A percentile compares a stretch with the other conserved stretches of the same genome.
Evolutionary conservation across 2,329 filamentous ascomycete genomes (phyloP).

Genomic region (Pestalotiopsis sp.): DNA sequence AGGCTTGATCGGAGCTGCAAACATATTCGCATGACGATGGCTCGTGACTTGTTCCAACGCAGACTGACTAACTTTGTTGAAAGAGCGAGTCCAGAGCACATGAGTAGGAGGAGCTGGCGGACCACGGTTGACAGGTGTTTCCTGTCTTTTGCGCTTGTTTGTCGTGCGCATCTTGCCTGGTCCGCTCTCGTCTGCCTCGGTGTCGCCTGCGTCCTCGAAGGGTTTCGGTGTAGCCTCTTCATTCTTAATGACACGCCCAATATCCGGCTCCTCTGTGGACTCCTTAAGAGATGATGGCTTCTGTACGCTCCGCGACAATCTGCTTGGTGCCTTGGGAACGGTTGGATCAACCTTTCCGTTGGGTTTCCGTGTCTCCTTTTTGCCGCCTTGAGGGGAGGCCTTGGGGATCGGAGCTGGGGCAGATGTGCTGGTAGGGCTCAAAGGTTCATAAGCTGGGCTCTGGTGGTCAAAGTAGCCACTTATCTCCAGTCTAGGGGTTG

Average conservation of each 20-base stretch:
- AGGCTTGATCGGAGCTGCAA: conserved; percentile 74
- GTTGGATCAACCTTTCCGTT: conserved; percentile 27
- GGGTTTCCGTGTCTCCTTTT: conserved; percentile 38
- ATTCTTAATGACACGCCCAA: conserved; percentile 55
- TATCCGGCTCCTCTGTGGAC: conserved; percentile 45
- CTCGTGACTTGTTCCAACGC: conserved; percentile 77
- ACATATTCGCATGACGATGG: conserved; percentile 79
- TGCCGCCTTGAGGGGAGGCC: conserved; percentile 32
- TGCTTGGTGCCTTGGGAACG: conserved; percentile 27
- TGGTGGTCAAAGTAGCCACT: conserved; percentile 42
- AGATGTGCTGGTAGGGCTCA: conserved; percentile 52
- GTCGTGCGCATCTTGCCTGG: conserved; percentile 39
- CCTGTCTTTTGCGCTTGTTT: conserved; percentile 62
- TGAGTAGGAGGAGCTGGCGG: conserved; percentile 61
- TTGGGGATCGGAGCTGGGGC: conserved; percentile 40
- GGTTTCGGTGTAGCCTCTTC: conserved; percentile 59
- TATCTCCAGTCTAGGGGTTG: conserved; percentile 50
- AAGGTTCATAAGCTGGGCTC: conserved; percentile 60
- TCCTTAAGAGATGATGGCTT: conserved; percentile 51
- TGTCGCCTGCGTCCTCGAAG: conserved; percentile 58
- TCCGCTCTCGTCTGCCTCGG: conserved; percentile 56
- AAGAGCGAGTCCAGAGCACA: conserved; percentile 75
- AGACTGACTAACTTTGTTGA: conserved; percentile 72
- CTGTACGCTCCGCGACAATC: conserved; percentile 39
- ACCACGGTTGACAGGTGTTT: conserved; percentile 49